Percentiles rank a stretch among this genome's conserved stretches.
Conservation (phyloP, 176 grass and related monocot species). For the Phragmites australis region DNA sequence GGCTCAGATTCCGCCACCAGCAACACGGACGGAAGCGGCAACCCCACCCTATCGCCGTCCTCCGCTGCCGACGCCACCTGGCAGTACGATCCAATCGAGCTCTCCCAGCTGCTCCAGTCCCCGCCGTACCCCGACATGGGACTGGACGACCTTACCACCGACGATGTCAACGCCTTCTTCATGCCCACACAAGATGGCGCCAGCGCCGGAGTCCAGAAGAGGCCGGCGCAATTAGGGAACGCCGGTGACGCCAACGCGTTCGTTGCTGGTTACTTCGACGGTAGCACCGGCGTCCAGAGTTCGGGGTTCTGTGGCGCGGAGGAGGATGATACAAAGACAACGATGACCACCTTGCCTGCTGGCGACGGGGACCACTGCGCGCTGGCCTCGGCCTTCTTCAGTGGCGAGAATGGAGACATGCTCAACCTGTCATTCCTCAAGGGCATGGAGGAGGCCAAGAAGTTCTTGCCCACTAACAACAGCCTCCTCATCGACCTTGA, state of each 20-base stretch:
- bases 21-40: too few relatives aligned
- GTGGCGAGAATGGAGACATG: conserved; percentile 7
- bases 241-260: background rate
- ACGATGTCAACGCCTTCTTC: background rate
- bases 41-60: conserved; percentile 13
- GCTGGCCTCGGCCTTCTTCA: background rate
- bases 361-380: background rate
- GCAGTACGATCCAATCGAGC: conserved; percentile 39
- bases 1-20: conserved; percentile 18
- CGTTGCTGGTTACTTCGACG: background rate
- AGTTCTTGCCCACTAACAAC: conserved; percentile 46
- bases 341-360: background rate
- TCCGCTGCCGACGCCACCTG: conserved; percentile 27
- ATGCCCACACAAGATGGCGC: background rate
- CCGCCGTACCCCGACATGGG: conserved; percentile 11
- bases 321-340: background rate
- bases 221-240: background rate
- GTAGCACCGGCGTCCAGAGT: background rate
- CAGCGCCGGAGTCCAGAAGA: background rate
- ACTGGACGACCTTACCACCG: background rate
- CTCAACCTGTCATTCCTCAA: conserved; percentile 39
- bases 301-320: background rate
- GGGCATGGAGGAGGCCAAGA: conserved; percentile 51
- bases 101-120: conserved; percentile 38
- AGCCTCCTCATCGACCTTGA: background rate